Base-by-base conservation (phyloP, 2,329 filamentous ascomycete species). In the Whalleya microplaca region DNA sequence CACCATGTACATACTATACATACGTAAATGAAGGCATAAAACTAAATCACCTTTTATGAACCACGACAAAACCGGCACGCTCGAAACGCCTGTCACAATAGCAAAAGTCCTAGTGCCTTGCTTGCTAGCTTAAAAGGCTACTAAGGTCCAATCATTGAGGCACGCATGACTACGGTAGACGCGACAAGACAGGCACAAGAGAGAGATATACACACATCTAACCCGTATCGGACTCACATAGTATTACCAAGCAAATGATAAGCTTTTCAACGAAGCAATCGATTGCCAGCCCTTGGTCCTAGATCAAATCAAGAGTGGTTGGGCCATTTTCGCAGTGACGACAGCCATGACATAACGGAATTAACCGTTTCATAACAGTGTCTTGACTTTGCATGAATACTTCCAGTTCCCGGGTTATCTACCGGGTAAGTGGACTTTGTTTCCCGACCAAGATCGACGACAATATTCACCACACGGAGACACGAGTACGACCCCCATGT, bases 371-470 rank as follows among this genome's bases (percentile, higher is more conserved):
- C 32, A 37, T 37, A 37, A 14, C 14, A 37, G 32, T 37, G 32
- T 37, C 32, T 50, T 59, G 40, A 47, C 29, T 46, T 29, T 55
- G 46, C 51, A 56, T 51, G 48, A 37, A 57, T 52, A 45, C 37
- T 53, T 21, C 44, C 27, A 27, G 54, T 48, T 42, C 29, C 40
- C 16, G 12, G 21, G 14, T 40, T 54, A 53, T 41, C 45, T 48
- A 47, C 32, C 21, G 40, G 48, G 44, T 20, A 37, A 40, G 20
- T 48, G 9, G 41, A 27, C 20, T 21, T 14, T 10, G 19, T 27
- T 52, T 21, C 45, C 53, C n/a, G 19, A 41, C 40, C 49, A 57
- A 27, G 54, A 62, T 59, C 53, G 54, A 55, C 56, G 53, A 56
- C 29, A n/a, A 51, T 55, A 21, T 42, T 54, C 32, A 16, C 51